A percentile compares a stretch with the other conserved stretches of the same genome.
Evolutionary conservation across 176 grass and related monocot genomes (phyloP).

Genomic region (Ampelocalamus luodianensis): DNA sequence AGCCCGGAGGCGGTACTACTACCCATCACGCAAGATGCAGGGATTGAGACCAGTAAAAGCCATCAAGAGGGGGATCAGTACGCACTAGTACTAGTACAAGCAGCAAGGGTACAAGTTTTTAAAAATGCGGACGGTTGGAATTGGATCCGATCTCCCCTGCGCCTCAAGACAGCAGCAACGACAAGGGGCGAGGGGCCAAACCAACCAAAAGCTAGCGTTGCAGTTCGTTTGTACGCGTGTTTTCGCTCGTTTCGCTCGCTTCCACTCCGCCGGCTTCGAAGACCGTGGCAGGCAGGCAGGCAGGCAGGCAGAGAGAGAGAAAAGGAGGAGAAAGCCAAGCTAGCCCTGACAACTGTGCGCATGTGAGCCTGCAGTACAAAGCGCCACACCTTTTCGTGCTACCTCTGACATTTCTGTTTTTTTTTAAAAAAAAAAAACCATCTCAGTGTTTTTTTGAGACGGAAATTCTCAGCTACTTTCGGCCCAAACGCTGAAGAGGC

Average conservation of each 20-base stretch:
- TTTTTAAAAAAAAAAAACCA: too few relatives aligned
- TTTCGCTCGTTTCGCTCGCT: not conserved
- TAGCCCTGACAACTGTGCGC: not conserved
- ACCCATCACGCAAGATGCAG: not conserved
- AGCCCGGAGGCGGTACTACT: too few relatives aligned
- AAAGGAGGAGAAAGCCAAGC: too few relatives aligned
- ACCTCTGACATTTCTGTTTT: not conserved
- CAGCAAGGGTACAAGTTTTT: too few relatives aligned
- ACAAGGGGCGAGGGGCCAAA: constrained; percentile 9
- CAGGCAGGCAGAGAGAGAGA: too few relatives aligned
- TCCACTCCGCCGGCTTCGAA: not conserved
- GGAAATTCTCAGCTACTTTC: not conserved
- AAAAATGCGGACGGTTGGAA: not conserved
- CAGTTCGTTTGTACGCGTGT: not conserved
- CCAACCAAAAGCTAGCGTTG: not conserved
- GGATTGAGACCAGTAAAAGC: not conserved
- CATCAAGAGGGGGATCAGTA: not conserved
- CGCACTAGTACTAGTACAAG: too few relatives aligned
- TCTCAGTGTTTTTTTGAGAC: too few relatives aligned
- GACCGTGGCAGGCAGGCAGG: constrained; percentile 6
- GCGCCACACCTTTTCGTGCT: not conserved
- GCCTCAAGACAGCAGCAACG: not conserved
- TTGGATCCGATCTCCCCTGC: too few relatives aligned
- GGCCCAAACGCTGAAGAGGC: not conserved
- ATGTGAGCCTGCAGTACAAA: constrained; percentile 11